Conservation (phyloP, 805 yeast genomes). For the Ogataea dorogensis region DNA sequence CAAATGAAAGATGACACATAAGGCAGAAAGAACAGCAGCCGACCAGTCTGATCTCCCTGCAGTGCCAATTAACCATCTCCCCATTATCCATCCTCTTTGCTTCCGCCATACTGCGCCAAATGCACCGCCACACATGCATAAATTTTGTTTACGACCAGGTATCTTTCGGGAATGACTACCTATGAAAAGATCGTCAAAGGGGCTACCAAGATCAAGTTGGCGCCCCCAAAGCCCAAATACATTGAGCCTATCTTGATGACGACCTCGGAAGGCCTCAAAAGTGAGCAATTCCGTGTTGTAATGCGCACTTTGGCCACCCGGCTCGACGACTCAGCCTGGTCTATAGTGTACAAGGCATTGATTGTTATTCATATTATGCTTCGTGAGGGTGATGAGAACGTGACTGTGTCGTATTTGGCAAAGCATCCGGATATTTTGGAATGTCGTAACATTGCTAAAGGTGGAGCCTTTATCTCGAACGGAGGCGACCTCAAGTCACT, state of each 20-base stretch:
- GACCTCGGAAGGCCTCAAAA: constrained; percentile 49
- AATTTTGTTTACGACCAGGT: constrained; percentile 1
- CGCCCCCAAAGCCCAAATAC: constrained; percentile 97
- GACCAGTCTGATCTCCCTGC: no score
- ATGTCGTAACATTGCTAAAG: constrained; percentile 37
- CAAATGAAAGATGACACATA: no score
- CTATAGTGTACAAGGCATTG: constrained; percentile 82
- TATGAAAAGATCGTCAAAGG: constrained; percentile 40
- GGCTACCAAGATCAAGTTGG: constrained; percentile 74
- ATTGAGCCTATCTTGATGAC: constrained; percentile 86
- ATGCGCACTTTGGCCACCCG: constrained; percentile 62
- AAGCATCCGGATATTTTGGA: constrained; percentile 61
- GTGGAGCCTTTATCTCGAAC: constrained; percentile 32
- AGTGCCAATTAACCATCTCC: no score
- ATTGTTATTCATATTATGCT: constrained; percentile 87
- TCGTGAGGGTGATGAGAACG: constrained; percentile 83
- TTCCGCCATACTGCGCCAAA: constrained; percentile 1
- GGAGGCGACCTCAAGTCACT: constrained; percentile 55
- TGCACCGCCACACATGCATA: constrained; percentile 2
- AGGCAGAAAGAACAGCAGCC: not conserved
- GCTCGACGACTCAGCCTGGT: constrained; percentile 82
- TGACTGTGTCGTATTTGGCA: constrained; percentile 67
- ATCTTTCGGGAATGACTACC: constrained; percentile 21
- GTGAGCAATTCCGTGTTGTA: constrained; percentile 62
- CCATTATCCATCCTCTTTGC: no score